Evolutionary conservation across 2,329 filamentous ascomycete species (phyloP).

Genomic region (Ceratocystis lukuohia): DNA sequence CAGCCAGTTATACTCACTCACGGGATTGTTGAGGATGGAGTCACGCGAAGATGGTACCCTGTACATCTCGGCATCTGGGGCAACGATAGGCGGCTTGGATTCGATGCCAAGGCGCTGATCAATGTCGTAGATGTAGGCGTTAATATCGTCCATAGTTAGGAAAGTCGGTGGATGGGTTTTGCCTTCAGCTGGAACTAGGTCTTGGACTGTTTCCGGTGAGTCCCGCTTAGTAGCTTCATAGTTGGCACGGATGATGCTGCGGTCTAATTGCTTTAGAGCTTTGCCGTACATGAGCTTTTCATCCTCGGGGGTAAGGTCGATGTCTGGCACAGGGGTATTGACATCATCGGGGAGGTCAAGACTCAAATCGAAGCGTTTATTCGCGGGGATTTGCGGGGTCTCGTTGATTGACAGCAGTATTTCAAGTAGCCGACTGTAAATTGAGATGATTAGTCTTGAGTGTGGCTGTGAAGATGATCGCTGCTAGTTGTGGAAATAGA

Average conservation of each 20-base stretch:
- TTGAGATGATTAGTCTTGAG: conserved; percentile 20
- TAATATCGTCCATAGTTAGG: conserved; percentile 55
- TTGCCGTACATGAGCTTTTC: conserved; percentile 35
- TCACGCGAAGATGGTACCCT: conserved; percentile 30
- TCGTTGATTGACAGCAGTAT: conserved; percentile 83
- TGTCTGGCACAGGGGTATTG: conserved; percentile 25
- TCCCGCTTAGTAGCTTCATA: conserved; percentile 46
- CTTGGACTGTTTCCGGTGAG: conserved; percentile 43
- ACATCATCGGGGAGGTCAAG: conserved; percentile 33
- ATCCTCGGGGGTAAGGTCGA: conserved; percentile 27
- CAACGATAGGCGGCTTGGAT: conserved; percentile 36
- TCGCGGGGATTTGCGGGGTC: conserved; percentile 59
- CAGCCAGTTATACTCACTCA: conserved; percentile 93
- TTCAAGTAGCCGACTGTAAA: conserved; percentile 66
- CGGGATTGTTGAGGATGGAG: conserved; percentile 52
- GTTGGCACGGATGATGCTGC: conserved; percentile 38
- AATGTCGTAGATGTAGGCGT: conserved; percentile 57
- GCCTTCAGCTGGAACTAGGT: conserved; percentile 37
- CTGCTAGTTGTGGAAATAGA: neutral
- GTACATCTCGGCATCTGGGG: conserved; percentile 33
- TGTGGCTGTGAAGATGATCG: neutral
- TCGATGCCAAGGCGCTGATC: conserved; percentile 39
- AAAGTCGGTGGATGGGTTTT: conserved; percentile 49
- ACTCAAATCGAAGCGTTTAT: conserved; percentile 60
- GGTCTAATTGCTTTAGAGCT: conserved; percentile 37